Base-by-base conservation (phyloP, 2,329 filamentous ascomycete species). In the Paramyrothecium sp. region DNA sequence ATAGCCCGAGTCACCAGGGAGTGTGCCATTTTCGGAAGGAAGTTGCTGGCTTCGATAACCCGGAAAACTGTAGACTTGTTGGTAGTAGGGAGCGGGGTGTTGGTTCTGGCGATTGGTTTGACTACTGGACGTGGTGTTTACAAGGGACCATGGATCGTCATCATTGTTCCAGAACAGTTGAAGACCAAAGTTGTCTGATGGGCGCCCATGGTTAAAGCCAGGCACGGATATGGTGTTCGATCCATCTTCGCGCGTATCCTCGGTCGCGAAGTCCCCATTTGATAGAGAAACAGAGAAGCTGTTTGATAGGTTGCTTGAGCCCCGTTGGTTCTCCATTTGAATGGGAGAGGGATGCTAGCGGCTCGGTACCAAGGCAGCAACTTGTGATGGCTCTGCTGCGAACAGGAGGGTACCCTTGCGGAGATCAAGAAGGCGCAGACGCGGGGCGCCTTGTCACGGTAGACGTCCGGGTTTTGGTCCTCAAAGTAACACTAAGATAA, bases 1-100 rank as follows among this genome's bases (percentile, higher is more conserved):
- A 60, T 82, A 83, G 21, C 78, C 78, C 12, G 80, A 82, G 61
- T 82, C 80, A 2, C 73, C 69, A 11, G 72, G 64, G 48, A 69
- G 54, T 3, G 73, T 78, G 51, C 71, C 72, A 58, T 71, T 73
- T 50, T 79, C 77, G 7, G 77, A 80, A 8, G 73, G 66, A 33
- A 72, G 63, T 12, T 57, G 58, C 5, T 61, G 60, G 56, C 55
- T 69, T 47, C 67, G 61, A 33, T 66, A 73, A 22, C 59, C 59
- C 30, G 63, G 60, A 53, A 65, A 68, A 8, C 57, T 55, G 17
- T 48, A 30, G 1, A 16, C 49, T 21, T 54, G 33, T 21, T 54
- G 46, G 20, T 62, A 56, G 21, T 61, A 67, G 46, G 41, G 49
- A 34, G 55, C 54, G n/a, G 59, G 55, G 20, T 54, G 46, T 21